A percentile compares a stretch with the other conserved stretches of the same genome.
Conservation (phyloP, 2,329 filamentous ascomycete species). For the Cladosporium velox region DNA sequence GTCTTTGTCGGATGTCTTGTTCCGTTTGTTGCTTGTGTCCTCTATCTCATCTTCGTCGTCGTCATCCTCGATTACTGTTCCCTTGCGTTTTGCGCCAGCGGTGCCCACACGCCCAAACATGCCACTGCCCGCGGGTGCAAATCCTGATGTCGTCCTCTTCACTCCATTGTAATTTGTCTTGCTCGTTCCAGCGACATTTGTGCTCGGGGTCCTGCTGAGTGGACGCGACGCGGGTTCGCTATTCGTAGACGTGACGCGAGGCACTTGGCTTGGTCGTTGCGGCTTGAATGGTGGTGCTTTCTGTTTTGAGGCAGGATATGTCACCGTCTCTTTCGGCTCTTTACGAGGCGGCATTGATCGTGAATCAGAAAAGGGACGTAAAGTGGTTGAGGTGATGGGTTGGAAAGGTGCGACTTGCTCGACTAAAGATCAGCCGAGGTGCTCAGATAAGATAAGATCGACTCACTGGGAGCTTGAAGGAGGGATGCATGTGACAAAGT, state of each 20-base stretch:
- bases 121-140: constrained; percentile 11
- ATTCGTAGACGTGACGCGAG: constrained; percentile 51
- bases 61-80: constrained; percentile 21
- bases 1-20: neutral
- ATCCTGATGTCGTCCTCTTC: neutral
- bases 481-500: constrained; percentile 8
- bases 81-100: constrained; percentile 10
- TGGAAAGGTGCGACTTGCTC: neutral
- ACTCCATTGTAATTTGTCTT: neutral
- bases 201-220: constrained; percentile 9
- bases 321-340: constrained; percentile 37
- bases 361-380: neutral
- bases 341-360: constrained; percentile 33
- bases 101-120: neutral
- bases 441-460: constrained; percentile 10
- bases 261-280: constrained; percentile 32
- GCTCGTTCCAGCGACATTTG: neutral
- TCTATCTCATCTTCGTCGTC: constrained; percentile 25
- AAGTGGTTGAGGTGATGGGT: neutral
- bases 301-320: constrained; percentile 37
- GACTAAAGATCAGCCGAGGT: constrained; percentile 7
- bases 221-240: constrained; percentile 7
- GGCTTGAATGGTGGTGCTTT: constrained; percentile 39
- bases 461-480: neutral
- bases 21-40: constrained; percentile 7